phyloP scores from a whole-genome alignment of 768 basidiomycete genomes.

The Amanita exitialis region DNA sequence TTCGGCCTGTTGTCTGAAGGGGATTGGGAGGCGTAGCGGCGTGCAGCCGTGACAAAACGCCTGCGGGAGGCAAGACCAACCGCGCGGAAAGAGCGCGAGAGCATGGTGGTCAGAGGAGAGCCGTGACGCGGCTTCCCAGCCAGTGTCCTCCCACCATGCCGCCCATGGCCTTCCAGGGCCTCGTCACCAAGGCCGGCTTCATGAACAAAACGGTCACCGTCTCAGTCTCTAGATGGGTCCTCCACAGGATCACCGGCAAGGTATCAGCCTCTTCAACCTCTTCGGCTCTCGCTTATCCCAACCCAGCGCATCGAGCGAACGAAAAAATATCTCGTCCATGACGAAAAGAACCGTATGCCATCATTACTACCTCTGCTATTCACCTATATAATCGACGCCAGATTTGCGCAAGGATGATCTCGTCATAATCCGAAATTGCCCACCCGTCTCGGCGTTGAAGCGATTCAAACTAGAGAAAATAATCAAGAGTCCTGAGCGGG shows the following conservation, averaged over 20 bases:
- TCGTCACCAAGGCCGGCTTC: slow-evolving; percentile 71
- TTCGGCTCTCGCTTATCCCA: background rate
- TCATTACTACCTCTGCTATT: background rate
- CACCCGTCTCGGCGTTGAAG: slow-evolving; percentile 71
- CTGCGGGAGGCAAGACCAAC: slow-evolving; percentile 28
- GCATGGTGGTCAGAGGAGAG: slow-evolving; percentile 30
- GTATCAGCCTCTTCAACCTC: slow-evolving; percentile 24
- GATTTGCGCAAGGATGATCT: slow-evolving; percentile 59
- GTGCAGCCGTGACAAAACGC: slow-evolving; percentile 23
- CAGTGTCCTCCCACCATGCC: slow-evolving; percentile 39
- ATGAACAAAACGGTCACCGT: slow-evolving; percentile 86
- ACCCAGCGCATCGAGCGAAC: slow-evolving; percentile 59
- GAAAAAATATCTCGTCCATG: slow-evolving; percentile 74
- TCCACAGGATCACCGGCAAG: slow-evolving; percentile 72
- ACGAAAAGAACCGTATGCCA: slow-evolving; percentile 56
- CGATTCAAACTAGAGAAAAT: slow-evolving; percentile 63
- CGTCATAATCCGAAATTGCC: slow-evolving; percentile 74
- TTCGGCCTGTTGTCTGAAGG: slow-evolving; percentile 23
- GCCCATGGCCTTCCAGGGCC: slow-evolving; percentile 64
- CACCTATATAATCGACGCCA: slow-evolving; percentile 15
- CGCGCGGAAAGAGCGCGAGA: slow-evolving; percentile 53
- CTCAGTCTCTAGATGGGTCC: slow-evolving; percentile 62
- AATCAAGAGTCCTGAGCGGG: slow-evolving; percentile 57
- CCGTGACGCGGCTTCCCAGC: background rate
- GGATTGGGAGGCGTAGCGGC: slow-evolving; percentile 28